Conservation (phyloP, 23 red algal genomes). For the Agarophyton chilense region DNA sequence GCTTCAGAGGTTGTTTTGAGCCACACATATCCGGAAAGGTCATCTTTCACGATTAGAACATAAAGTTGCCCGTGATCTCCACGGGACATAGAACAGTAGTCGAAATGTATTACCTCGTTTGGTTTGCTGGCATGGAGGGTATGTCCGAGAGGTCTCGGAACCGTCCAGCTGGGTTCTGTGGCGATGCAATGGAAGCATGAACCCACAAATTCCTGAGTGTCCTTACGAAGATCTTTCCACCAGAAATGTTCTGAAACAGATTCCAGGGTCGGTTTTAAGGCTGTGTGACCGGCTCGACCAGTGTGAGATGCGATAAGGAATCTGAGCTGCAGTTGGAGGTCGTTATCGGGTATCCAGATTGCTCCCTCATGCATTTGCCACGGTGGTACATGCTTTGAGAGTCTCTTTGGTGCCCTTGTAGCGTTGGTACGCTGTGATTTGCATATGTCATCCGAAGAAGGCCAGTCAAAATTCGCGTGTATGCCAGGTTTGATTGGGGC, state of each 20-base stretch:
- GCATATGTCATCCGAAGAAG: neutral
- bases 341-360: constrained; percentile 23
- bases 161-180: neutral
- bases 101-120: constrained; percentile 19
- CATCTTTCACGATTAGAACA: constrained; percentile 35
- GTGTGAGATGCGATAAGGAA: constrained; percentile 21
- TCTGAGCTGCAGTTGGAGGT: neutral
- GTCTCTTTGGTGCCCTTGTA: no score
- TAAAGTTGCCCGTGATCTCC: neutral
- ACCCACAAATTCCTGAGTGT: neutral
- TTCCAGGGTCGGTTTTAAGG: neutral
- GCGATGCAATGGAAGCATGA: constrained; percentile 27
- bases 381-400: neutral
- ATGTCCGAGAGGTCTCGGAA: constrained; percentile 6
- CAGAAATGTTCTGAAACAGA: neutral
- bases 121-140: neutral
- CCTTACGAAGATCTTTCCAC: neutral
- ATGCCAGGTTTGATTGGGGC: neutral
- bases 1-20: neutral
- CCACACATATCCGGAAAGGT: neutral
- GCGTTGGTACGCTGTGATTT: neutral
- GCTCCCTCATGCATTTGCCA: neutral
- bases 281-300: neutral
- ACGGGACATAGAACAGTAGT: constrained; percentile 14
- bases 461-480: constrained; percentile 22